Evolutionary conservation across 805 yeast species (phyloP).

Genomic region (Yueomyces sinensis): DNA sequence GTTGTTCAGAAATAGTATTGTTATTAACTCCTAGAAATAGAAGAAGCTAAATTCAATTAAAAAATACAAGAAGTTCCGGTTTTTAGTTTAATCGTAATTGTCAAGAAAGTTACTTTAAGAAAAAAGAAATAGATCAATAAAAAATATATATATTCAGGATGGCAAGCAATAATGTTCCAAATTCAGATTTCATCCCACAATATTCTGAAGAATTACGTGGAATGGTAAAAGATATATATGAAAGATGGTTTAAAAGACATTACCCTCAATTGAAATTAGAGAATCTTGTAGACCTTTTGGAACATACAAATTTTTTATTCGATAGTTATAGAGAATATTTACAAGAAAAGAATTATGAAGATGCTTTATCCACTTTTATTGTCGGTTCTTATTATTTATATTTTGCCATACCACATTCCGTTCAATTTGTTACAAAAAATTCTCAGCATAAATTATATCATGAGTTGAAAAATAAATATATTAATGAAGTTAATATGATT

Average conservation of each 20-base stretch:
- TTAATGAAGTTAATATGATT: constrained; percentile 27
- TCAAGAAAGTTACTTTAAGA: too few species aligned
- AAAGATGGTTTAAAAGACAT: constrained; percentile 22
- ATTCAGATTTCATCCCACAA: constrained; percentile 29
- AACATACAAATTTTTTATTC: constrained; percentile 24
- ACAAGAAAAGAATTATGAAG: constrained; percentile 8
- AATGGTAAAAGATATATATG: constrained; percentile 16
- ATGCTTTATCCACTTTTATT: constrained; percentile 23
- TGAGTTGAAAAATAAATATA: constrained; percentile 24
- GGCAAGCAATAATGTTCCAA: too few species aligned
- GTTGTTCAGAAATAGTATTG: too few species aligned
- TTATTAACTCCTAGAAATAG: too few species aligned
- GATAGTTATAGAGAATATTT: constrained; percentile 22
- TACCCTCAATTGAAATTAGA: constrained; percentile 22
- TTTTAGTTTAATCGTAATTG: too few species aligned
- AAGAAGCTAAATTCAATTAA: too few species aligned
- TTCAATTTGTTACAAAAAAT: constrained; percentile 29
- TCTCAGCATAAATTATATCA: constrained; percentile 27
- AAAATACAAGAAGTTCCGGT: too few species aligned
- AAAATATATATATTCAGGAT: too few species aligned
- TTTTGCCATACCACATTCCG: constrained; percentile 27
- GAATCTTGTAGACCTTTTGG: constrained; percentile 26
- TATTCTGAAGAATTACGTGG: constrained; percentile 26
- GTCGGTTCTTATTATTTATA: constrained; percentile 27
- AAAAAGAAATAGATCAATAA: neutral